Conservation (phyloP, 2,329 filamentous ascomycete genomes). For the Basipetospora sp. region DNA sequence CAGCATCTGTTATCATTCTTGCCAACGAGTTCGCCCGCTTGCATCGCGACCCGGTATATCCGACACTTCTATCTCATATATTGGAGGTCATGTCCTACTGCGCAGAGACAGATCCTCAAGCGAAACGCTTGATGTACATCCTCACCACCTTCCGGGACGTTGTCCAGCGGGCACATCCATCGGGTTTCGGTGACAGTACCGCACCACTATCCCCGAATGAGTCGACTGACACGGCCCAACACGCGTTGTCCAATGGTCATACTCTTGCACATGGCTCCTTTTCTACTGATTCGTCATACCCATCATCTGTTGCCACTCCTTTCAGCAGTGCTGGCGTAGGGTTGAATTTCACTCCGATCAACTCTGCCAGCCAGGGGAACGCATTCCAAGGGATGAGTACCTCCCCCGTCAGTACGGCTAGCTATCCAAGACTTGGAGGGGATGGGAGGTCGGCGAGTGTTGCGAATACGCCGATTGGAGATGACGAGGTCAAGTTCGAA, state of each 20-base stretch:
- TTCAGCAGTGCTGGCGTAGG: too few relatives aligned
- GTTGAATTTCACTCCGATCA: too few relatives aligned
- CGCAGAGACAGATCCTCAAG: constrained; percentile 32
- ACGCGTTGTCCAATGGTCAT: too few relatives aligned
- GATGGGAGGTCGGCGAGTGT: neutral
- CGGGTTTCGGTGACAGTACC: neutral
- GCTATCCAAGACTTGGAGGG: neutral
- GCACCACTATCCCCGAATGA: too few relatives aligned
- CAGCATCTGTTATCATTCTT: constrained; percentile 37
- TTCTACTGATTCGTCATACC: too few relatives aligned
- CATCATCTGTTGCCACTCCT: too few relatives aligned
- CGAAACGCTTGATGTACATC: constrained; percentile 33
- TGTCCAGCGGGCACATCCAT: neutral
- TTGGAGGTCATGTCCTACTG: constrained; percentile 36
- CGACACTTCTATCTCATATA: constrained; percentile 24
- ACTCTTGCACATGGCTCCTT: too few relatives aligned
- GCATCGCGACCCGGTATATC: constrained; percentile 28
- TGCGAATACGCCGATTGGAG: neutral
- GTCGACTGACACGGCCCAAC: too few relatives aligned
- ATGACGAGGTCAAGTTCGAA: constrained; percentile 5
- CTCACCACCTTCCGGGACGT: constrained; percentile 28
- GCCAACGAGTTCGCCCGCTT: constrained; percentile 42
- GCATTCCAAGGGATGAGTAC: neutral
- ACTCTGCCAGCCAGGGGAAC: too few relatives aligned
- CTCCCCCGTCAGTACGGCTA: constrained; percentile 1